Conservation (phyloP, 2,329 filamentous ascomycete species). For the Emergomyces orientalis region DNA sequence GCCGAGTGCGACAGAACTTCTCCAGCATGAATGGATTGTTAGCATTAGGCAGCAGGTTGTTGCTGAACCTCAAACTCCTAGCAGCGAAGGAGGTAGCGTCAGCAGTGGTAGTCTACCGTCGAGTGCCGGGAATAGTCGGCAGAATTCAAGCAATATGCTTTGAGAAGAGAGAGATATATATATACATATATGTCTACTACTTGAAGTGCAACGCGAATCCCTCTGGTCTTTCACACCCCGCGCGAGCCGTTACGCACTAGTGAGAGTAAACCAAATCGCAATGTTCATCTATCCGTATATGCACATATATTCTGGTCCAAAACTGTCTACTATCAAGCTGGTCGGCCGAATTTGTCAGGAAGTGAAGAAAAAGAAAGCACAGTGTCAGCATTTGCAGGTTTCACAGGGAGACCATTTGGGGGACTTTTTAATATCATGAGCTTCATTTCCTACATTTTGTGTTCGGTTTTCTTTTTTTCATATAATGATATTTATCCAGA, state of each 20-base stretch:
- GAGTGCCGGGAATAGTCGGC: slow-evolving; percentile 13
- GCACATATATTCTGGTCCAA: neutral
- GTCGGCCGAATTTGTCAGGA: neutral
- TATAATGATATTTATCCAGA: neutral
- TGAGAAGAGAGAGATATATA: neutral
- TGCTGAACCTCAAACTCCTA: slow-evolving; percentile 34
- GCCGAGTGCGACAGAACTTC: slow-evolving; percentile 72
- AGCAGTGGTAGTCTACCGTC: slow-evolving; percentile 24
- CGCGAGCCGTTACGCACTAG: neutral
- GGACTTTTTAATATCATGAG: neutral
- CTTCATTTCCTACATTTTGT: neutral
- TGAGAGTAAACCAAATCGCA: neutral
- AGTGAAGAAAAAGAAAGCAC: neutral
- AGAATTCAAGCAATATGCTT: slow-evolving; percentile 16
- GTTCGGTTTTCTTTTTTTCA: neutral
- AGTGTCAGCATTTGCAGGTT: neutral
- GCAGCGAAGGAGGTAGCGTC: slow-evolving; percentile 34
- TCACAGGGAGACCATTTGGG: neutral
- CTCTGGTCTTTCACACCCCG: neutral
- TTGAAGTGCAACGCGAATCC: neutral
- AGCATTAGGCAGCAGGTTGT: slow-evolving; percentile 42
- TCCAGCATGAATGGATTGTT: slow-evolving; percentile 85
- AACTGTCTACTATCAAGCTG: neutral
- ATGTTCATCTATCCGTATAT: neutral
- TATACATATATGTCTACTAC: neutral